These are phyloP conservation scores for Iberis amara DNA, from an alignment of 441 rosid genomes.

Conservation along the genomic window DNA sequence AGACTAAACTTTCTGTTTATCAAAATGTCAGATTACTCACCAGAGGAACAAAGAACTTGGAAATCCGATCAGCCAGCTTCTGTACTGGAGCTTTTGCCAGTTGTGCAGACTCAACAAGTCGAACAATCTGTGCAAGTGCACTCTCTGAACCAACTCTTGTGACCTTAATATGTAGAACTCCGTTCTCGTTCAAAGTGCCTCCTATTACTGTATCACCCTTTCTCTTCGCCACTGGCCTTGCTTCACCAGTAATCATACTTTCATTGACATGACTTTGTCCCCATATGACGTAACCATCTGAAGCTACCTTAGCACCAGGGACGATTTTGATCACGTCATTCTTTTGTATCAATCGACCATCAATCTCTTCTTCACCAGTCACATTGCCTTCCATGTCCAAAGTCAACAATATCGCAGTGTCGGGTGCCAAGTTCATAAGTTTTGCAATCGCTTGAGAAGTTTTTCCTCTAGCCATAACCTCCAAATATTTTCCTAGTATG, in stretches of 20 bases:
- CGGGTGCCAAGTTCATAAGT: slow-evolving; percentile 81
- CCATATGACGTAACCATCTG: slow-evolving; percentile 83
- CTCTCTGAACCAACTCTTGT: slow-evolving; percentile 89
- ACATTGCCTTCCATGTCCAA: slow-evolving; percentile 61
- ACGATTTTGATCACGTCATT: slow-evolving; percentile 71
- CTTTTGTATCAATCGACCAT: slow-evolving; percentile 73
- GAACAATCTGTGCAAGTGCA: slow-evolving; percentile 87
- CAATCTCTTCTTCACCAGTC: slow-evolving; percentile 63
- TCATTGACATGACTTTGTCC: slow-evolving; percentile 95
- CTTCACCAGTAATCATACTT: slow-evolving; percentile 97
- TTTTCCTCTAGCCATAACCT: slow-evolving; percentile 81
- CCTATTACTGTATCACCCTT: slow-evolving; percentile 81
- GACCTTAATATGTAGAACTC: slow-evolving; percentile 68
- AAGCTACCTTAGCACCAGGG: slow-evolving; percentile 89
- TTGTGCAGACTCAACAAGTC: slow-evolving; percentile 89
- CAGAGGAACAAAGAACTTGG: slow-evolving; percentile 82
- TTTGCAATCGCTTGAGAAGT: slow-evolving; percentile 92
- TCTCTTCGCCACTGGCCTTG: slow-evolving; percentile 77
- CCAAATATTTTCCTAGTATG: slow-evolving; percentile 84
- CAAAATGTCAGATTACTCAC: slow-evolving; percentile 32
- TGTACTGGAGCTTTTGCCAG: slow-evolving; percentile 95
- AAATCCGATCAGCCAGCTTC: slow-evolving; percentile 85
- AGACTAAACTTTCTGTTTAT: background rate
- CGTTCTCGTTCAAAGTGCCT: slow-evolving; percentile 85
- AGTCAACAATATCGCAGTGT: slow-evolving; percentile 60